phyloP scores from a whole-genome alignment of 768 basidiomycete species.

The Agrocybe chaxingu region DNA sequence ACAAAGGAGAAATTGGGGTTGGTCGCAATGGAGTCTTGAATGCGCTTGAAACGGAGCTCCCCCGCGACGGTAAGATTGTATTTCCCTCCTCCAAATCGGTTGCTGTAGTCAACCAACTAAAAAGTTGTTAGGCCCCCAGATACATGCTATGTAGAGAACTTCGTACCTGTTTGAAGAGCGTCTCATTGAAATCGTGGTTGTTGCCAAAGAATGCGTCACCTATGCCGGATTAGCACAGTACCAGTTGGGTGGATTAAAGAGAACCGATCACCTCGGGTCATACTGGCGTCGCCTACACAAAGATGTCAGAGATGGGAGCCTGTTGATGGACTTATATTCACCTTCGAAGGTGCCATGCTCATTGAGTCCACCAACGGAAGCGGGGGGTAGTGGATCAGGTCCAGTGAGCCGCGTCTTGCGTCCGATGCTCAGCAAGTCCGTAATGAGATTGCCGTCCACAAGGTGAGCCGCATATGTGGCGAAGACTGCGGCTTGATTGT shows the following conservation, averaged over 20 bases:
- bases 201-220: conserved; percentile 17
- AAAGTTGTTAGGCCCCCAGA: background rate
- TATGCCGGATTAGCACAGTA: background rate
- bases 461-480: too few relatives aligned
- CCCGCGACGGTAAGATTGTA: conserved; percentile 20
- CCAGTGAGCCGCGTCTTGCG: conserved; percentile 15
- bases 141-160: background rate
- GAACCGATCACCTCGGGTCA: too few relatives aligned
- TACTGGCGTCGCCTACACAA: too few relatives aligned
- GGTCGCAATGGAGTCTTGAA: conserved; percentile 20
- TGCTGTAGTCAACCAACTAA: conserved; percentile 16
- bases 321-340: conserved; percentile 2
- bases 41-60: conserved; percentile 17
- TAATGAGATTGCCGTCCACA: conserved; percentile 6
- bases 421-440: conserved; percentile 16
- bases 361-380: conserved; percentile 17
- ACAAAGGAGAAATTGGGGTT: conserved; percentile 20
- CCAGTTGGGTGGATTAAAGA: too few relatives aligned
- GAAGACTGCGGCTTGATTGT: background rate
- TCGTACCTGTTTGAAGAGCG: conserved; percentile 15
- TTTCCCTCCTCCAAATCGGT: conserved; percentile 19
- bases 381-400: conserved; percentile 15
- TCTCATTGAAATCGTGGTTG: conserved; percentile 20
- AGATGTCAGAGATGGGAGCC: too few relatives aligned
- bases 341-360: conserved; percentile 19